Conservation (phyloP, 495 filamentous ascomycete genomes). For the Schizothecium vesticola region DNA sequence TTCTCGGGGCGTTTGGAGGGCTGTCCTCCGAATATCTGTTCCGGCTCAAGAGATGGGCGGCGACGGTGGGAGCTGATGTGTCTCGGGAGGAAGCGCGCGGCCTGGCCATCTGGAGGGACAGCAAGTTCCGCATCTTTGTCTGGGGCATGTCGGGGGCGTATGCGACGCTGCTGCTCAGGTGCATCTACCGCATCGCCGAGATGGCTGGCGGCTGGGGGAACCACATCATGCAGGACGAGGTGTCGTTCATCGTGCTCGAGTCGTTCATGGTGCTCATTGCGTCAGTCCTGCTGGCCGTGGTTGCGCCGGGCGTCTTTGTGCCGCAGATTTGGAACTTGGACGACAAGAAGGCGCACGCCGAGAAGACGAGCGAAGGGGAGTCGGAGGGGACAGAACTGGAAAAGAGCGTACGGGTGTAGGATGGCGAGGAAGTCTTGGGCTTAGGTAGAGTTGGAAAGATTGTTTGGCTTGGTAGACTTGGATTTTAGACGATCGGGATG, state of each 20-base stretch:
- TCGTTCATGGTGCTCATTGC: slow-evolving; percentile 37
- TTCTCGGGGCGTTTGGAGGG: slow-evolving; percentile 52
- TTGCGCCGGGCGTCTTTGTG: slow-evolving; percentile 38
- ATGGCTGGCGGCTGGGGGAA: slow-evolving; percentile 67
- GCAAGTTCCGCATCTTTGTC: slow-evolving; percentile 50
- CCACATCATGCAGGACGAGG: slow-evolving; percentile 60
- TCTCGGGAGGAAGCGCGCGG: slow-evolving; percentile 16
- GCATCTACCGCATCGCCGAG: slow-evolving; percentile 64
- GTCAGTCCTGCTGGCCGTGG: slow-evolving; percentile 30
- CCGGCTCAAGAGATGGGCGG: slow-evolving; percentile 28
- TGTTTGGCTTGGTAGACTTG: background rate
- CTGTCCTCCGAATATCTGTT: slow-evolving; percentile 46
- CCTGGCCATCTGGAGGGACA: slow-evolving; percentile 27
- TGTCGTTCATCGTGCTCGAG: slow-evolving; percentile 59
- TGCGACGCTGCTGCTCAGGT: slow-evolving; percentile 56
- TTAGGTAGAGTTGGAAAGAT: background rate
- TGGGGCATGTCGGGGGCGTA: slow-evolving; percentile 52
- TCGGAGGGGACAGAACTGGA: slow-evolving; percentile 6
- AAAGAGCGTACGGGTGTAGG: background rate
- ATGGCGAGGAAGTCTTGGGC: background rate
- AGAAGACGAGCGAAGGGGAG: background rate
- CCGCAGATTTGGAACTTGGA: slow-evolving; percentile 32
- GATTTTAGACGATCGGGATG: background rate
- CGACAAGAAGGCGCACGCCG: background rate
- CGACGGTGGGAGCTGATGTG: slow-evolving; percentile 23